Evolutionary conservation across 2,329 filamentous ascomycete species (phyloP).

Genomic region (Clonostachys sp.): DNA sequence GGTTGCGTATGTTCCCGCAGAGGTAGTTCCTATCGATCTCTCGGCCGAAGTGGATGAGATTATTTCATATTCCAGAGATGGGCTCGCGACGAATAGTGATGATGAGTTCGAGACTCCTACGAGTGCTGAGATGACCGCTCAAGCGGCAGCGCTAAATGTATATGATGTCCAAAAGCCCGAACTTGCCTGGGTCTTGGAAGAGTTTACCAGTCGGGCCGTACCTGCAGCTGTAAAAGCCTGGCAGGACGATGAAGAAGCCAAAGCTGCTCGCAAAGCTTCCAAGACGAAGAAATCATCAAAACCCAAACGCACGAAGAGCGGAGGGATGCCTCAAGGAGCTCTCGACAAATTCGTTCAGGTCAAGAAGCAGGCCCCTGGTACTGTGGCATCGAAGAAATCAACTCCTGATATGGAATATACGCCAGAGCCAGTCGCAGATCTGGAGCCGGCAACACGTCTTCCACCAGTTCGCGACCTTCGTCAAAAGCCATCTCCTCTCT

Average conservation of each 20-base stretch:
- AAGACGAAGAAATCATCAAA: conserved; percentile 18
- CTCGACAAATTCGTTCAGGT: conserved; percentile 35
- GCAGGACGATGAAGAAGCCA: conserved; percentile 13
- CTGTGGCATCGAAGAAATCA: neutral
- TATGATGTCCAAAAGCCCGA: conserved; percentile 66
- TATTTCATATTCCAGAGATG: conserved; percentile 43
- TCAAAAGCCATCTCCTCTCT: conserved; percentile 8
- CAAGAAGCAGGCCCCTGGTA: conserved; percentile 22
- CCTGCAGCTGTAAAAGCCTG: conserved; percentile 17
- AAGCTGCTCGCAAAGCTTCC: conserved; percentile 12
- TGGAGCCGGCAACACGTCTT: no score
- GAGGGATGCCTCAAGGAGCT: conserved; percentile 16
- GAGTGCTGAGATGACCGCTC: conserved; percentile 8
- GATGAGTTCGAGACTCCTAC: conserved; percentile 45
- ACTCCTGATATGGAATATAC: conserved; percentile 3
- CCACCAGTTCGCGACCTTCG: no score
- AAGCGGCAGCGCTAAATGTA: conserved; percentile 18
- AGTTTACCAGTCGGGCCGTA: conserved; percentile 15
- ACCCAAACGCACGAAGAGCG: conserved; percentile 9
- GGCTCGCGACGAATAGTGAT: conserved; percentile 61
- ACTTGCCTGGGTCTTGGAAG: conserved; percentile 31
- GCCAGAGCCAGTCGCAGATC: neutral
- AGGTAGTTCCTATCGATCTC: conserved; percentile 75
- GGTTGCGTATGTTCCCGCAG: conserved; percentile 69
- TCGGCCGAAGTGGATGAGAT: conserved; percentile 64